These are phyloP conservation scores for Melampsora larici-populina DNA, from an alignment of 1,284 basidiomycete species.

Conservation along the genomic window DNA sequence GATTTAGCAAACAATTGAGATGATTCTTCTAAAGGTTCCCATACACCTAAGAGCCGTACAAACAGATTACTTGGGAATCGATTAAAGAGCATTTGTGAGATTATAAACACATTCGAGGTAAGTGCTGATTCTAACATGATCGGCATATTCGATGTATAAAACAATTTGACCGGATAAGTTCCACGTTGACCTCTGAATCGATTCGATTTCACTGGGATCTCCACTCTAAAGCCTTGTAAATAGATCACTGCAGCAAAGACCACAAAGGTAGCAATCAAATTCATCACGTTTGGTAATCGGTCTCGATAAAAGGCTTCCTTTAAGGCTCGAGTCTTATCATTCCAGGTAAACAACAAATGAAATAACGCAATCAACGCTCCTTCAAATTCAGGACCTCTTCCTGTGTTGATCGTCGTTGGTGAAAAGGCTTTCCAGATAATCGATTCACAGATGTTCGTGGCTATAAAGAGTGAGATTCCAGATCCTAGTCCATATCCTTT, in stretches of 20 bases:
- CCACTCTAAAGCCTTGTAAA: slow-evolving; percentile 96
- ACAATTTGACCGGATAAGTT: slow-evolving; percentile 94
- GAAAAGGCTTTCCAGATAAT: slow-evolving; percentile 99
- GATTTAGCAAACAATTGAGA: slow-evolving; percentile 81
- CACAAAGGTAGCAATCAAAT: slow-evolving; percentile 83
- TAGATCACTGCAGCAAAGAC: slow-evolving; percentile 96
- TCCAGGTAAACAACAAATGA: slow-evolving; percentile 97
- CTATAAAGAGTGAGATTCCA: slow-evolving; percentile 97
- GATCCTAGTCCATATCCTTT: slow-evolving; percentile 98
- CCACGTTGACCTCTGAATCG: slow-evolving; percentile 91
- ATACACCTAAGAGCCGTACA: slow-evolving; percentile 84
- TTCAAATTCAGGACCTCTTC: slow-evolving; percentile 96
- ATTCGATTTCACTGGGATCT: slow-evolving; percentile 97
- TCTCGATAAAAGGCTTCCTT: slow-evolving; percentile 98
- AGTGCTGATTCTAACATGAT: slow-evolving; percentile 98
- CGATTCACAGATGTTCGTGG: slow-evolving; percentile 98
- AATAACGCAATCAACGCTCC: slow-evolving; percentile 93
- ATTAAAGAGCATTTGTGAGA: slow-evolving; percentile 88
- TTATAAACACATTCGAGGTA: slow-evolving; percentile 90
- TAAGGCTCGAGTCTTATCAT: slow-evolving; percentile 93
- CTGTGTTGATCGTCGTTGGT: slow-evolving; percentile 95
- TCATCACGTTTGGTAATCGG: slow-evolving; percentile 95
- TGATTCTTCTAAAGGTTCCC: slow-evolving; percentile 95
- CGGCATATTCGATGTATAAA: slow-evolving; percentile 99
- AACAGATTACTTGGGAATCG: slow-evolving; percentile 90